A percentile compares a stretch with the other conserved stretches of the same genome.
phyloP scores from a whole-genome alignment of 2,329 filamentous ascomycete species.

The Epichloe gansuensis region DNA sequence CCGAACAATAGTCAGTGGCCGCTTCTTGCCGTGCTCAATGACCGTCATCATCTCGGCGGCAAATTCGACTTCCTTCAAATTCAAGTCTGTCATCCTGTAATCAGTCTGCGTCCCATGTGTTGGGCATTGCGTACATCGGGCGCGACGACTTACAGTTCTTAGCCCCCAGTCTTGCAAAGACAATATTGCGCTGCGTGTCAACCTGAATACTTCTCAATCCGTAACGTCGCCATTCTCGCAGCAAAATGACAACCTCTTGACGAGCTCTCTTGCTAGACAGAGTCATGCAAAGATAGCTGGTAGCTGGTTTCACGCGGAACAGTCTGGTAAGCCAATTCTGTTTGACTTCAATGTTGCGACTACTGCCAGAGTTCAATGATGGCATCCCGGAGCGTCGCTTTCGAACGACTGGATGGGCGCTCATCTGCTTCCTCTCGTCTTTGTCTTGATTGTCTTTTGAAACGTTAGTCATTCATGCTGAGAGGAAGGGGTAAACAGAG shows the following conservation, averaged over 20 bases:
- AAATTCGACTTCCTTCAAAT: conserved; percentile 79
- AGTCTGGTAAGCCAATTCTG: conserved; percentile 84
- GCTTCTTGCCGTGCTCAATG: conserved; percentile 69
- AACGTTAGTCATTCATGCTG: background rate
- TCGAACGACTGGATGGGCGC: background rate
- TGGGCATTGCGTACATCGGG: background rate
- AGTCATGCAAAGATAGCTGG: conserved; percentile 60
- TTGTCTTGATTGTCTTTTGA: background rate
- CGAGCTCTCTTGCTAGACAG: conserved; percentile 56
- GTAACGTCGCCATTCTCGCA: conserved; percentile 69
- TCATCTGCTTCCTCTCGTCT: conserved; percentile 5
- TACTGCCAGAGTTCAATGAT: conserved; percentile 23
- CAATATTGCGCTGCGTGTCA: conserved; percentile 65
- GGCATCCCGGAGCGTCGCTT: conserved; percentile 17
- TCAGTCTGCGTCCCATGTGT: background rate
- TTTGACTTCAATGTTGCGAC: conserved; percentile 49
- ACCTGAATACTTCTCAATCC: conserved; percentile 71
- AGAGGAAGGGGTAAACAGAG: background rate
- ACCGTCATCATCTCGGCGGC: conserved; percentile 79
- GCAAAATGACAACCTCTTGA: conserved; percentile 60
- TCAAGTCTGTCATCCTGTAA: conserved; percentile 43
- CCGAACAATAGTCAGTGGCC: conserved; percentile 65
- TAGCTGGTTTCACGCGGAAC: conserved; percentile 78
- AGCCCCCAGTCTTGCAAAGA: conserved; percentile 64
- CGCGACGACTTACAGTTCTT: conserved; percentile 55